Percentiles rank a stretch among this genome's conserved stretches.
Evolutionary conservation across 225 moss, liverwort and hornwort genomes (phyloP).

Genomic region (Sphagnum tenellum): DNA sequence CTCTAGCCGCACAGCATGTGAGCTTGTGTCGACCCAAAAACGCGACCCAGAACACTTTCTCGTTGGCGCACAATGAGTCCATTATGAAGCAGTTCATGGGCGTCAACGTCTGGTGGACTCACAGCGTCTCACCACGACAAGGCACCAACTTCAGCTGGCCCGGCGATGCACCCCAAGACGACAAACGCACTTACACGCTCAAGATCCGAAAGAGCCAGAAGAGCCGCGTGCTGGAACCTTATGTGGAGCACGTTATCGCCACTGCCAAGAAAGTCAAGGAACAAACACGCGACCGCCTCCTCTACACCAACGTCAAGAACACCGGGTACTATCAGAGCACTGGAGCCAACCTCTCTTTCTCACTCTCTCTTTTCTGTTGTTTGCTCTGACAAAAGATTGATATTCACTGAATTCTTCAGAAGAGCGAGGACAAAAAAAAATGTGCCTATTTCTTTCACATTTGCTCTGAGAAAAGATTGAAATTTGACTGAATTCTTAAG

Average conservation of each 20-base stretch:
- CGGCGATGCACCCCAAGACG: slow-evolving; percentile 12
- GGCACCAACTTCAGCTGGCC: slow-evolving; percentile 7
- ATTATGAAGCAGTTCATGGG: slow-evolving; percentile 32
- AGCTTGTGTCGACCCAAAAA: slow-evolving; percentile 47
- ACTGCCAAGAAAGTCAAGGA: slow-evolving; percentile 4
- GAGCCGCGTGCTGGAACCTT: slow-evolving; percentile 1
- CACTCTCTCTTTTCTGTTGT: too few relatives aligned
- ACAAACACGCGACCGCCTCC: background rate
- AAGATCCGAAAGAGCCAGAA: slow-evolving; percentile 18
- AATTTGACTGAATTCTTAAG: too few relatives aligned
- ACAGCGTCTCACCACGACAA: slow-evolving; percentile 17
- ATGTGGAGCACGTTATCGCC: slow-evolving; percentile 1
- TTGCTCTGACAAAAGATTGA: background rate
- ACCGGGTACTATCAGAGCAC: background rate
- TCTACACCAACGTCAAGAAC: slow-evolving; percentile 2
- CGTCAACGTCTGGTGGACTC: slow-evolving; percentile 39
- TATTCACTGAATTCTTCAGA: too few relatives aligned
- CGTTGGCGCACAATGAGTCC: slow-evolving; percentile 38
- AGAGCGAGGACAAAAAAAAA: too few relatives aligned
- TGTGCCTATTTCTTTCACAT: too few relatives aligned
- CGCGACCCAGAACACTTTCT: slow-evolving; percentile 51
- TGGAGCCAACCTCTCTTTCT: too few relatives aligned
- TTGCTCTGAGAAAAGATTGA: too few relatives aligned
- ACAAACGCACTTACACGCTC: slow-evolving; percentile 41
- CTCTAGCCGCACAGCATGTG: slow-evolving; percentile 29